Base-by-base conservation (phyloP, 2,329 filamentous ascomycete genomes). In the Ophiostoma piceae region DNA sequence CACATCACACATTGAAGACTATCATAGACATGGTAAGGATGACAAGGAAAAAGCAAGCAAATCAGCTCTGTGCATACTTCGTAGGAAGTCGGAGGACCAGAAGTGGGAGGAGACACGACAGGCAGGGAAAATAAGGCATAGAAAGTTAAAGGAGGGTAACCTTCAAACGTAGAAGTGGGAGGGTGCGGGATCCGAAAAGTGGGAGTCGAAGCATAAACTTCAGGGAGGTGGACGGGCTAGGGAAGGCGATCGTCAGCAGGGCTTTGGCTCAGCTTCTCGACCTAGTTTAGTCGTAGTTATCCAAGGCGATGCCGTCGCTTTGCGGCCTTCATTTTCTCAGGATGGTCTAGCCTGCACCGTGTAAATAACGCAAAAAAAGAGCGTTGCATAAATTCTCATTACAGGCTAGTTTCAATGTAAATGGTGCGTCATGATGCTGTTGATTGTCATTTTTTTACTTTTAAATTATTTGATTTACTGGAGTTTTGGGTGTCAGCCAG, bases 161-260 rank as follows among this genome's bases (percentile, higher is more conserved):
- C 19, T 3, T 54, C 6, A 22, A 57, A 7, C 8, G 26, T 29
- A 57, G 16, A 22, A 57, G 7, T 57, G 51, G 51, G 51, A 26
- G 51, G n/a, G 22, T 26, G 51, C 51, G n/a, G 22, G 51, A 57
- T 9, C 51, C 51, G 51, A 57, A 57, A 57, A 57, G 51, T 57
- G 51, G 51, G 22, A 51, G 47, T 51, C 19, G 16, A 51, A 22
- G 47, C 47, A 41, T 41, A 41, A 41, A 12, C 11, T 11, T 3
- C 39, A 41, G 39, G 39, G 9, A 41, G 39, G 11, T 41, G 11
- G 16, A 51, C n/a, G 19, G 16, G 47, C 43, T 47, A 47, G 14
- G 43, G 19, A 47, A 47, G 51, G 16, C 5, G 57, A 64, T 64
- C 57, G 29, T n/a, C 60, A 64, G 60, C 60, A 64, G 4, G 32